Evolutionary conservation across 2,329 filamentous ascomycete species (phyloP), one percentile per base, ranked within the genome.

Genomic region (Diplodia intermedia): DNA sequence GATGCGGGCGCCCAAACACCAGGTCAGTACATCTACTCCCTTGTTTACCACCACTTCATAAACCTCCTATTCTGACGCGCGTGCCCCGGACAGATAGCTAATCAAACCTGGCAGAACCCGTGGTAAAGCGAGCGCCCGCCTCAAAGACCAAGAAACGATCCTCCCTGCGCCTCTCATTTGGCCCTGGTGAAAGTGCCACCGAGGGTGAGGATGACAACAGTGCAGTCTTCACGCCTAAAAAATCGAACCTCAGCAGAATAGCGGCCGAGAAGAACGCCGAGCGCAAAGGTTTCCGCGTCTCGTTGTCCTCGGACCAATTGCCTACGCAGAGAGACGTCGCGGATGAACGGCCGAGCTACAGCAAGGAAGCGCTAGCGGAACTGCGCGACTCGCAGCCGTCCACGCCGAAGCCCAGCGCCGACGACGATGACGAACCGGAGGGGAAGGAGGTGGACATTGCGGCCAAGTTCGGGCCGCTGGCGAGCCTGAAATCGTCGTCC

Each of bases 371-470:
- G 71, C 84, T 99, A 23, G 89, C 91, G 40, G 92, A 97, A 77
- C 84, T 99, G 15, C 92, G 93, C 70, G 91, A 89, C 69, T 93
- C 92, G 14, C 97, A 94, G 0, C 93, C 93, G 0, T 92, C 89
- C 29, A 94, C 91, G 0, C 94, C 93, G 0, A 90, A 88, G 70
- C 55, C 69, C 8, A 1, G 70, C 43, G 83, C 8, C 80, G 31
- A 79, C 31, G 78, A 79, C 31, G 79, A 79, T 53, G 82, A 86
- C 26, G 83, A 83, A 15, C 80, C 82, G 12, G 82, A 83, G 31
- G 78, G 71, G 38, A 57, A 67, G 36, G 73, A 72, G 65, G 75
- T 77, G 1, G 82, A 84, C 68, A 77, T 85, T n/a, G 79, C 80
- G 7, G 80, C 82, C 20, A 84, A 83, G 71, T 86, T 94, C 23